Percentiles rank a stretch among this genome's conserved stretches.
Conservation (phyloP, 805 yeast genomes). For the Pichia californica region DNA sequence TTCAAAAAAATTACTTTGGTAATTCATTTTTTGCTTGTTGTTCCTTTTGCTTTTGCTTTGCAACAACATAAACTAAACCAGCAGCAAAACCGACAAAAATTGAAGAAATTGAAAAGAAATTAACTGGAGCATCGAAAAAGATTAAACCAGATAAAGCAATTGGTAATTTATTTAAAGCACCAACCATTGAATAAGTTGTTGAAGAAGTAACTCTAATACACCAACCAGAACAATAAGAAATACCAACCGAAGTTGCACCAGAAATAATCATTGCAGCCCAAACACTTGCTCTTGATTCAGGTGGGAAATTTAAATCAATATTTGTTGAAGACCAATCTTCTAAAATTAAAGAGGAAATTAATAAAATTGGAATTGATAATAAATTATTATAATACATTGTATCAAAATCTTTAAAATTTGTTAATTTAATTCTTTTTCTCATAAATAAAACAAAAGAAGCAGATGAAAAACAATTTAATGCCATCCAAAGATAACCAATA, state of each 20-base stretch:
- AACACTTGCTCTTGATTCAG: slow-evolving; percentile 58
- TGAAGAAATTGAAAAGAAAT: slow-evolving; percentile 83
- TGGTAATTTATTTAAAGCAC: slow-evolving; percentile 97
- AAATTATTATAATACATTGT: slow-evolving; percentile 98
- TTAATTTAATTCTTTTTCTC: slow-evolving; percentile 97
- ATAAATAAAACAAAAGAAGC: slow-evolving; percentile 89
- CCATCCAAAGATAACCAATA: slow-evolving; percentile 96
- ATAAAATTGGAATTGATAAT: slow-evolving; percentile 83
- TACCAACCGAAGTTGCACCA: slow-evolving; percentile 92
- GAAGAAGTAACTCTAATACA: slow-evolving; percentile 98
- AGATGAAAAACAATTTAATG: slow-evolving; percentile 85
- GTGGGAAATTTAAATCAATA: slow-evolving; percentile 71
- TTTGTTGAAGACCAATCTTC: slow-evolving; percentile 94
- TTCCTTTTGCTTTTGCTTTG: slow-evolving; percentile 83
- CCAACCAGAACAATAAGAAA: slow-evolving; percentile 99
- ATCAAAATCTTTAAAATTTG: slow-evolving; percentile 94
- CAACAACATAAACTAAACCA: slow-evolving; percentile 92
- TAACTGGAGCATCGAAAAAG: slow-evolving; percentile 92
- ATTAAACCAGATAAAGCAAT: slow-evolving; percentile 91
- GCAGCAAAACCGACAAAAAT: slow-evolving; percentile 91
- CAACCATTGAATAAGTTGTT: slow-evolving; percentile 98
- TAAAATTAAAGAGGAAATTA: slow-evolving; percentile 63
- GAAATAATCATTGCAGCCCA: slow-evolving; percentile 82
- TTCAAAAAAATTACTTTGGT: slow-evolving; percentile 24
- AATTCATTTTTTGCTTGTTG: slow-evolving; percentile 22